Percentiles rank a stretch among this genome's conserved stretches.
Conservation (phyloP, 2,329 filamentous ascomycete species). For the Dactylellina drechsleri region DNA sequence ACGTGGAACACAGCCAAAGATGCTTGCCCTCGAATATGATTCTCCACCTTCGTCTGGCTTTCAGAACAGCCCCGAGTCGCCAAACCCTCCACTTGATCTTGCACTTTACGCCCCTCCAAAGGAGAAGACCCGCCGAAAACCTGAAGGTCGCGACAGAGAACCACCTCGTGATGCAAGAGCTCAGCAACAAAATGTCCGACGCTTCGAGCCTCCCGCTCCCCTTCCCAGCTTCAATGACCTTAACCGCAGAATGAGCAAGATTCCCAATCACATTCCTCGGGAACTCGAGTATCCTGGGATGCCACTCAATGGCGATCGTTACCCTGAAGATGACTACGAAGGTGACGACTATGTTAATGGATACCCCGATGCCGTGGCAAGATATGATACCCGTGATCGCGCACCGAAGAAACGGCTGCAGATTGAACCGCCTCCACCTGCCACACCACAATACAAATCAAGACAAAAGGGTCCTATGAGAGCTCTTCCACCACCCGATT, state of each 20-base stretch:
- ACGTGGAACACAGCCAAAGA: slow-evolving; percentile 47
- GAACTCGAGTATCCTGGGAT: slow-evolving; percentile 28
- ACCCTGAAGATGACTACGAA: slow-evolving; percentile 46
- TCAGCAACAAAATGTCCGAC: slow-evolving; percentile 34
- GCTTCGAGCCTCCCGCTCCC: slow-evolving; percentile 41
- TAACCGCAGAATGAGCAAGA: slow-evolving; percentile 45
- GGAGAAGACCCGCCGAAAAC: slow-evolving; percentile 48
- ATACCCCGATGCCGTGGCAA: slow-evolving; percentile 31
- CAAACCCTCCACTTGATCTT: slow-evolving; percentile 49
- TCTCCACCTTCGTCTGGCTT: slow-evolving; percentile 49
- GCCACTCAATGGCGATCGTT: slow-evolving; percentile 44
- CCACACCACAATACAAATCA: slow-evolving; percentile 34
- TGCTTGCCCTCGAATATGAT: slow-evolving; percentile 51
- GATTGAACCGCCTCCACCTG: slow-evolving; percentile 36
- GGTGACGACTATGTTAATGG: slow-evolving; percentile 46
- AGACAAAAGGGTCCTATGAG: slow-evolving; percentile 43
- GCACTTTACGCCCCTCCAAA: slow-evolving; percentile 51
- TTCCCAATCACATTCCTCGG: slow-evolving; percentile 34
- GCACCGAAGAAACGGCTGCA: slow-evolving; percentile 44
- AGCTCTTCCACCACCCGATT: slow-evolving; percentile 52
- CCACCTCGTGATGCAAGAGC: slow-evolving; percentile 29
- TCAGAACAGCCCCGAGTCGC: slow-evolving; percentile 51
- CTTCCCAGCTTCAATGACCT: slow-evolving; percentile 43
- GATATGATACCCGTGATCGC: slow-evolving; percentile 33
- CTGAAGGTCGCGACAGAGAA: slow-evolving; percentile 24